Conservation (phyloP, 2,329 filamentous ascomycete species). For the Trematosphaeria pertusa region DNA sequence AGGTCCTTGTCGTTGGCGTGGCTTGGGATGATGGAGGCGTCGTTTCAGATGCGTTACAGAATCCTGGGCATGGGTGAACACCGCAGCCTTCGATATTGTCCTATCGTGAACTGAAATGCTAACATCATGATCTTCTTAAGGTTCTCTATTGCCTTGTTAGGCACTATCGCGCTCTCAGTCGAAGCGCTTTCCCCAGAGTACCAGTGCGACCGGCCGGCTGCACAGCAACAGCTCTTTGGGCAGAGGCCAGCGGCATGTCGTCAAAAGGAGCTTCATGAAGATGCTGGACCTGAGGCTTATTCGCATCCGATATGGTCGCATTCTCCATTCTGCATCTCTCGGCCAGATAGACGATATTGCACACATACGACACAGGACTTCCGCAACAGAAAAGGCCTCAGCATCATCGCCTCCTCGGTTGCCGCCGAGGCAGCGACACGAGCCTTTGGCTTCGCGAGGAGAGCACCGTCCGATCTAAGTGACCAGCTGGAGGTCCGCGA, state of each 20-base stretch:
- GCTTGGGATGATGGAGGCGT: no score
- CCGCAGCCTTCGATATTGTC: constrained; percentile 6
- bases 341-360: constrained; percentile 24
- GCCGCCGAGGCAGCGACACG: constrained; percentile 22
- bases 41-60: constrained; percentile 32
- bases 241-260: constrained; percentile 1
- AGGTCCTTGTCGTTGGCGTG: no score
- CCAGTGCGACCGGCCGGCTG: constrained; percentile 16
- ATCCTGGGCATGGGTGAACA: constrained; percentile 12
- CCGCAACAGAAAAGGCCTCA: constrained; percentile 23
- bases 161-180: constrained; percentile 7
- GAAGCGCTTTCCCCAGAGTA: constrained; percentile 5
- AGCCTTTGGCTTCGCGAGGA: constrained; percentile 12
- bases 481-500: constrained; percentile 19
- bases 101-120: constrained; percentile 4
- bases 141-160: constrained; percentile 10
- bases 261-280: neutral
- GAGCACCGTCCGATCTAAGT: neutral
- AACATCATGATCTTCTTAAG: constrained; percentile 18
- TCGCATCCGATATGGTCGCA: constrained; percentile 20
- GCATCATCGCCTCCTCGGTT: constrained; percentile 26
- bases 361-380: constrained; percentile 21
- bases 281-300: neutral
- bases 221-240: constrained; percentile 14
- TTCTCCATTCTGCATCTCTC: constrained; percentile 19